These are phyloP conservation scores for Populus tomentosa DNA, from an alignment of 441 rosid species.

Conservation along the genomic window DNA sequence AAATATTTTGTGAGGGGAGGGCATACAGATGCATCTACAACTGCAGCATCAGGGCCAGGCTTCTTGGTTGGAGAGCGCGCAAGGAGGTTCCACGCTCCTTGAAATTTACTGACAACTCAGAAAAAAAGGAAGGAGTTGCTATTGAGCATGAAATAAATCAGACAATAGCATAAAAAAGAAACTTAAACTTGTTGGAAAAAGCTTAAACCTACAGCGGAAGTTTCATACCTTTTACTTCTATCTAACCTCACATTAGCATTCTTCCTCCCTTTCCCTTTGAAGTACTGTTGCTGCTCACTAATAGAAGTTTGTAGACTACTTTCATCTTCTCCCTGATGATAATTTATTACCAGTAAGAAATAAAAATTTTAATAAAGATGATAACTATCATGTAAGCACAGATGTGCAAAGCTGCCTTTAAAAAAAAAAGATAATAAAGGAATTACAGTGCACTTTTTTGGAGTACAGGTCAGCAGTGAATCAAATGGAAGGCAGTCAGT, in stretches of 20 bases:
- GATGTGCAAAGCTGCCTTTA: background rate
- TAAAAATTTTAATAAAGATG: background rate
- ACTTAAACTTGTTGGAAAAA: slow-evolving; percentile 3
- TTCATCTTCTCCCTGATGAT: slow-evolving; percentile 59
- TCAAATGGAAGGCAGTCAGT: background rate
- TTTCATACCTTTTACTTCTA: slow-evolving; percentile 48
- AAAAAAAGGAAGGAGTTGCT: slow-evolving; percentile 9
- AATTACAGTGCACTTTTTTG: background rate
- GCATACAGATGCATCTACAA: slow-evolving; percentile 43
- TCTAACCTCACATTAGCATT: slow-evolving; percentile 29
- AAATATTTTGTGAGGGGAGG: slow-evolving; percentile 16
- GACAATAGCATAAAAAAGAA: background rate
- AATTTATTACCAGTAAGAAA: slow-evolving; percentile 16
- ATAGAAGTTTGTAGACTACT: slow-evolving; percentile 35
- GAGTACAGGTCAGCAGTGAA: background rate
- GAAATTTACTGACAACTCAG: slow-evolving; percentile 39
- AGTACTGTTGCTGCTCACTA: slow-evolving; percentile 37
- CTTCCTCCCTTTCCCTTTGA: slow-evolving; percentile 40
- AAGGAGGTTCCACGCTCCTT: slow-evolving; percentile 66
- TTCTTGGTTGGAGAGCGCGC: slow-evolving; percentile 37
- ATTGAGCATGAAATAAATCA: slow-evolving; percentile 13
- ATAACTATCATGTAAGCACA: background rate
- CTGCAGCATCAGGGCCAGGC: slow-evolving; percentile 33
- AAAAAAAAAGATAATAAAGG: background rate
- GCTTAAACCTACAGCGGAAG: slow-evolving; percentile 18